Percentiles rank a stretch among this genome's conserved stretches.
Conservation (phyloP, 1,284 basidiomycete species). For the Ceratobasidium theobromae region DNA sequence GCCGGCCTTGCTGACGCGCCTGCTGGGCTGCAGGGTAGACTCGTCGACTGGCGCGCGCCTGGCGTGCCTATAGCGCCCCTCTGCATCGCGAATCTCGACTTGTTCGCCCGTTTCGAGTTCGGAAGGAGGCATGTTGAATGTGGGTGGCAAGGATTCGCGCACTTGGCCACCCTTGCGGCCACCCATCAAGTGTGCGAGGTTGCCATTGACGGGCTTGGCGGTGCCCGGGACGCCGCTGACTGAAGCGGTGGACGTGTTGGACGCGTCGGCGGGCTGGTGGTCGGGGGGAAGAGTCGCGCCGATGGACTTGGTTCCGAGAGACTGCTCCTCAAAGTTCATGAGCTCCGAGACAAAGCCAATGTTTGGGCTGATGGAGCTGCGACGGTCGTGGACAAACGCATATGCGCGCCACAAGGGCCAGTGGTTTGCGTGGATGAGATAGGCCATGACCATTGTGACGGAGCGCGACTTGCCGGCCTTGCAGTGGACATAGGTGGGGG, state of each 20-base stretch:
- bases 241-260: neutral
- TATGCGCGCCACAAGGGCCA: slow-evolving; percentile 93
- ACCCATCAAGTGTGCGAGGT: slow-evolving; percentile 29
- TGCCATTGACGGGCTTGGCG: slow-evolving; percentile 37
- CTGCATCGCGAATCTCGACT: slow-evolving; percentile 79
- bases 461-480: slow-evolving; percentile 95
- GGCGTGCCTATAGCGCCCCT: slow-evolving; percentile 81
- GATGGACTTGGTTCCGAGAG: slow-evolving; percentile 78
- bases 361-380: slow-evolving; percentile 94
- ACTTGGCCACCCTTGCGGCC: slow-evolving; percentile 25
- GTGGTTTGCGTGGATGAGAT: slow-evolving; percentile 94
- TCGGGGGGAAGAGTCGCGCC: slow-evolving; percentile 50
- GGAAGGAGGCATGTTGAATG: slow-evolving; percentile 26
- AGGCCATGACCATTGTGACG: slow-evolving; percentile 96
- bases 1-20: slow-evolving; percentile 86
- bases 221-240: slow-evolving; percentile 37
- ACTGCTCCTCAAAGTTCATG: slow-evolving; percentile 92
- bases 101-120: slow-evolving; percentile 59
- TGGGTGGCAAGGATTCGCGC: slow-evolving; percentile 34
- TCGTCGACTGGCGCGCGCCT: slow-evolving; percentile 82
- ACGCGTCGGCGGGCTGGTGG: neutral
- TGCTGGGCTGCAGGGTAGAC: slow-evolving; percentile 78
- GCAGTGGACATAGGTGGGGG: slow-evolving; percentile 94
- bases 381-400: slow-evolving; percentile 83
- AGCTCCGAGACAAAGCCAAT: slow-evolving; percentile 97